These are phyloP conservation scores for Lepidium didymum DNA, from an alignment of 345 rosid species.

Conservation along the genomic window DNA sequence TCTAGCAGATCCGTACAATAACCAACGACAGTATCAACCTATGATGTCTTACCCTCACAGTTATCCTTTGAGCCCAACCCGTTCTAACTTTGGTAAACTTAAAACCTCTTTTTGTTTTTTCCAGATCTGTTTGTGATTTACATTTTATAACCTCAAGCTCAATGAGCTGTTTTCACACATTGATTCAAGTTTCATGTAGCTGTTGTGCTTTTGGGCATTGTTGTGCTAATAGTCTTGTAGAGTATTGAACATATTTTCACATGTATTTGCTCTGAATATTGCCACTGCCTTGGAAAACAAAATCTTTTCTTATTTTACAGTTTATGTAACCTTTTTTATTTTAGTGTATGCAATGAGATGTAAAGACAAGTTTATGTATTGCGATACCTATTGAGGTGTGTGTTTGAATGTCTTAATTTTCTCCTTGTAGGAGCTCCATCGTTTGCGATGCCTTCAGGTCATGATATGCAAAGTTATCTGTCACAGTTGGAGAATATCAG, in stretches of 20 bases:
- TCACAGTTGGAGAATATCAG: constrained; percentile 60
- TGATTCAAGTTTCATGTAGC: too few relatives aligned
- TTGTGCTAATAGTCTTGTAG: too few relatives aligned
- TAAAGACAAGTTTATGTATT: background rate
- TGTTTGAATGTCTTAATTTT: background rate
- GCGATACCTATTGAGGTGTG: background rate
- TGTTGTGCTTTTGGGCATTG: too few relatives aligned
- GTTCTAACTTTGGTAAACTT: constrained; percentile 37
- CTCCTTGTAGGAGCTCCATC: constrained; percentile 26
- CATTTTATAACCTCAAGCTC: too few relatives aligned
- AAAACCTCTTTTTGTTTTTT: background rate
- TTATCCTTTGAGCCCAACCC: constrained; percentile 49
- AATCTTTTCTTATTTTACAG: background rate
- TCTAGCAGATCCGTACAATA: constrained; percentile 62
- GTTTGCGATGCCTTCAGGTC: constrained; percentile 15
- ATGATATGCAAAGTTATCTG: constrained; percentile 43
- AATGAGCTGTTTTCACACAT: too few relatives aligned
- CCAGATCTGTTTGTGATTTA: too few relatives aligned
- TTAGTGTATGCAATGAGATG: background rate
- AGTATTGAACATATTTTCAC: too few relatives aligned
- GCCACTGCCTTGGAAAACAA: background rate
- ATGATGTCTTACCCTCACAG: constrained; percentile 32
- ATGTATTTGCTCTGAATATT: too few relatives aligned
- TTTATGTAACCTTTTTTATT: background rate
- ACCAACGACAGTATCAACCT: constrained; percentile 33